Evolutionary conservation across 805 yeast genomes (phyloP).

Genomic region (Yarrowia phangngaensis): DNA sequence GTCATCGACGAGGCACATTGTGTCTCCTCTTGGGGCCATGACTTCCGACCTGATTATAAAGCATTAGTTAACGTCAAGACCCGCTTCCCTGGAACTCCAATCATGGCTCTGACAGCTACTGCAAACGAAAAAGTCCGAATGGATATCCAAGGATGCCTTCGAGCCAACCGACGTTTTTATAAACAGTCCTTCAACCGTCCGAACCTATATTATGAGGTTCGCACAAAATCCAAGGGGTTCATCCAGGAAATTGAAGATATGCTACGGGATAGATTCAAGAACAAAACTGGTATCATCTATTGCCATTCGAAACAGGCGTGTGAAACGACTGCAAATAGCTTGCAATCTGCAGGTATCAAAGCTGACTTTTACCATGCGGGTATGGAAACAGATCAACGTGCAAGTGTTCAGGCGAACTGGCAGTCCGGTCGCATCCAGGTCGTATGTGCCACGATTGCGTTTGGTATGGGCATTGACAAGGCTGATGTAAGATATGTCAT

Average conservation of each 20-base stretch:
- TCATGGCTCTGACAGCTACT: slow-evolving; percentile 96
- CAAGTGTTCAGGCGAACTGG: slow-evolving; percentile 74
- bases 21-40: slow-evolving; percentile 98
- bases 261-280: slow-evolving; percentile 49
- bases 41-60: slow-evolving; percentile 93
- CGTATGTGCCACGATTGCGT: slow-evolving; percentile 95
- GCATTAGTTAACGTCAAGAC: slow-evolving; percentile 68
- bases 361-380: slow-evolving; percentile 91
- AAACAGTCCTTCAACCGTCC: slow-evolving; percentile 91
- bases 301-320: slow-evolving; percentile 89
- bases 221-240: slow-evolving; percentile 50
- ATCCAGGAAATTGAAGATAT: slow-evolving; percentile 55
- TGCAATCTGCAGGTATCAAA: slow-evolving; percentile 57
- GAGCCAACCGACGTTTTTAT: slow-evolving; percentile 54
- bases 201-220: slow-evolving; percentile 74
- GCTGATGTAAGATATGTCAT: slow-evolving; percentile 91
- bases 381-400: slow-evolving; percentile 73
- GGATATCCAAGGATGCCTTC: slow-evolving; percentile 79
- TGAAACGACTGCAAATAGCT: slow-evolving; percentile 67
- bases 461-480: slow-evolving; percentile 99
- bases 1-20: slow-evolving; percentile 98
- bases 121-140: slow-evolving; percentile 85
- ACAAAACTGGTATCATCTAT: slow-evolving; percentile 81
- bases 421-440: slow-evolving; percentile 67
- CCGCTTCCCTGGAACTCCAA: slow-evolving; percentile 73